Percentiles rank a stretch among this genome's conserved stretches.
phyloP scores from a whole-genome alignment of 2,329 filamentous ascomycete species.

The Paracoccidioides brasiliensis region DNA sequence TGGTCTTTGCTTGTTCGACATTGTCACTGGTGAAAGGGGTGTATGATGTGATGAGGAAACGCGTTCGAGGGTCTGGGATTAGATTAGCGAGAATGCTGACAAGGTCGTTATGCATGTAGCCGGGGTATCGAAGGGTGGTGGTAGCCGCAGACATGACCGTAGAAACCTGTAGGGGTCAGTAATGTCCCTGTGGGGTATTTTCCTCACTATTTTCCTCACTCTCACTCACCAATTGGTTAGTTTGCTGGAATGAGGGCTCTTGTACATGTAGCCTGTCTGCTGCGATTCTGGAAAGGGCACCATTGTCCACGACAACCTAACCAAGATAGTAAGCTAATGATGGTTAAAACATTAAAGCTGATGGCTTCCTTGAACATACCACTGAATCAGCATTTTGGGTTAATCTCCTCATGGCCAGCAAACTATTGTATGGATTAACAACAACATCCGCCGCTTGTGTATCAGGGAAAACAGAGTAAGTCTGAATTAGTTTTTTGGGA shows the following conservation, averaged over 20 bases:
- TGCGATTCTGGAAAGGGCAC: slow-evolving; percentile 82
- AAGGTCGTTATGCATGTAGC: slow-evolving; percentile 99
- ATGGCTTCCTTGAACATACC: slow-evolving; percentile 31
- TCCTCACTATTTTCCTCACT: not conserved
- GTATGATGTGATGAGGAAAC: slow-evolving; percentile 97
- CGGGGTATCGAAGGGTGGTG: slow-evolving; percentile 88
- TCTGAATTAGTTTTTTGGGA: slow-evolving; percentile 98
- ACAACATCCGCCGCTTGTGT: slow-evolving; percentile 85
- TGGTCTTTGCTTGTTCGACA: slow-evolving; percentile 91
- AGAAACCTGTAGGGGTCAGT: slow-evolving; percentile 46
- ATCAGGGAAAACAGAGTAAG: slow-evolving; percentile 96
- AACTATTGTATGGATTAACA: slow-evolving; percentile 95
- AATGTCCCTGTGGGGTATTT: not conserved
- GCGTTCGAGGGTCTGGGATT: slow-evolving; percentile 89
- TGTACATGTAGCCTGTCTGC: slow-evolving; percentile 90
- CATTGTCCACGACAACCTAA: slow-evolving; percentile 81
- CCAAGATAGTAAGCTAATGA: not conserved
- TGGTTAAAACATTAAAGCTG: not conserved
- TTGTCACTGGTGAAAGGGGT: slow-evolving; percentile 95
- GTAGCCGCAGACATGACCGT: slow-evolving; percentile 99
- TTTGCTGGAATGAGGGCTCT: slow-evolving; percentile 91
- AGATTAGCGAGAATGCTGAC: slow-evolving; percentile 92
- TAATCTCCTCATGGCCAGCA: slow-evolving; percentile 78
- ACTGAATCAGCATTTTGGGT: slow-evolving; percentile 97
- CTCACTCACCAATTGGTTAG: slow-evolving; percentile 68